phyloP scores from a whole-genome alignment of 2,329 filamentous ascomycete species.

The Magnaporthiopsis poae region DNA sequence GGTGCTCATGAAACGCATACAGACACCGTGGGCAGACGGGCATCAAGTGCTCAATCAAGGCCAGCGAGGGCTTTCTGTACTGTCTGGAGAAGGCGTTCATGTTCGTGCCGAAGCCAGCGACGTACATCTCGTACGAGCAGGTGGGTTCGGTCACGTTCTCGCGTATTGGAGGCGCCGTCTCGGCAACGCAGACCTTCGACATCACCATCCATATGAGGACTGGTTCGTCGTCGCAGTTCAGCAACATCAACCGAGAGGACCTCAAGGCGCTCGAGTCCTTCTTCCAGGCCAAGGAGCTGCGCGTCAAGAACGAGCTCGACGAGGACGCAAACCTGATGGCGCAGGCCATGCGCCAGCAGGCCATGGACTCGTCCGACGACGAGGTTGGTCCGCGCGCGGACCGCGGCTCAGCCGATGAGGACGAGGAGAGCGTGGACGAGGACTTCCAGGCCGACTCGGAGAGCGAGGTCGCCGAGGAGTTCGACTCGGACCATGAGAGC shows the following conservation, averaged over 20 bases:
- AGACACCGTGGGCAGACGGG: constrained; percentile 86
- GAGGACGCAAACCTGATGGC: constrained; percentile 77
- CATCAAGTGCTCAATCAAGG: constrained; percentile 99
- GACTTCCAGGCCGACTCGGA: constrained; percentile 90
- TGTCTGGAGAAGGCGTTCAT: constrained; percentile 97
- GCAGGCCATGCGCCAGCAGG: constrained; percentile 73
- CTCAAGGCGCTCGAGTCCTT: constrained; percentile 93
- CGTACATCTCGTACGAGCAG: constrained; percentile 92
- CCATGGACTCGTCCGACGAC: constrained; percentile 74
- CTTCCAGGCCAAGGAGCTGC: constrained; percentile 89
- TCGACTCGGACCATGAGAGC: constrained; percentile 82
- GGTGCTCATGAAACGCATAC: neutral
- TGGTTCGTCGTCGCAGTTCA: constrained; percentile 90
- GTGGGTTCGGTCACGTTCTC: constrained; percentile 88
- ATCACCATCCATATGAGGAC: constrained; percentile 87
- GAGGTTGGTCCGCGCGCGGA: constrained; percentile 62
- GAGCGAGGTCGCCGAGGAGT: constrained; percentile 93
- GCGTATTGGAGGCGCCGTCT: constrained; percentile 85
- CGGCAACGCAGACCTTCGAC: constrained; percentile 90
- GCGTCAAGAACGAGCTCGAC: constrained; percentile 97
- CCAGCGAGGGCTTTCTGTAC: constrained; percentile 93
- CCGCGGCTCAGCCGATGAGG: constrained; percentile 87
- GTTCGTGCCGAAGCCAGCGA: constrained; percentile 96
- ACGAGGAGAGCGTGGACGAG: constrained; percentile 89
- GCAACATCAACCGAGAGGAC: constrained; percentile 98